A percentile compares a stretch with the other conserved stretches of the same genome.
Evolutionary conservation across 1,284 basidiomycete genomes (phyloP).

Genomic region (Microbotryum saponariae): DNA sequence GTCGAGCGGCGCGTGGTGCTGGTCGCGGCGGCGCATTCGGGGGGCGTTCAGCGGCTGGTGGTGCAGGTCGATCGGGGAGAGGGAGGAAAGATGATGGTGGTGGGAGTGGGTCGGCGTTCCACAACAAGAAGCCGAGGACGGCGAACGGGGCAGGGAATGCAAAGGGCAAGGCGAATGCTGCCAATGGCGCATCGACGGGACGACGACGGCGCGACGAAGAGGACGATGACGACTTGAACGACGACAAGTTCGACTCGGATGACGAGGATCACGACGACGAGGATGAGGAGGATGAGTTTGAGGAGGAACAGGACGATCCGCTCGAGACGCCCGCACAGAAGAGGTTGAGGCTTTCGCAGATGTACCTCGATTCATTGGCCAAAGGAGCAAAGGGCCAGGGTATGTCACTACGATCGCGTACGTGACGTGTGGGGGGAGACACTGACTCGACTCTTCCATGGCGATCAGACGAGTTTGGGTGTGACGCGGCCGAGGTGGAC

Average conservation of each 20-base stretch:
- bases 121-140: too few relatives aligned
- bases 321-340: constrained; percentile 86
- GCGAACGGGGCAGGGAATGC: too few relatives aligned
- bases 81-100: too few relatives aligned
- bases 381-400: constrained; percentile 57
- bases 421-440: too few relatives aligned
- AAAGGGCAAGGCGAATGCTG: too few relatives aligned
- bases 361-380: constrained; percentile 81
- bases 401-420: too few relatives aligned
- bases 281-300: constrained; percentile 16
- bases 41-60: too few relatives aligned
- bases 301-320: constrained; percentile 48
- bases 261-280: constrained; percentile 10
- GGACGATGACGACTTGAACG: constrained; percentile 26
- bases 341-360: constrained; percentile 75
- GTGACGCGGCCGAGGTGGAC: constrained; percentile 89
- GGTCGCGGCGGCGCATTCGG: too few relatives aligned
- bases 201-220: constrained; percentile 9
- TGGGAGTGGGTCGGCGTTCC: too few relatives aligned
- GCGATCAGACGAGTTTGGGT: constrained; percentile 47
- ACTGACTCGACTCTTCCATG: neutral
- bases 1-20: too few relatives aligned
- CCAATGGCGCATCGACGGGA: too few relatives aligned
- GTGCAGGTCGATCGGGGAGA: too few relatives aligned
- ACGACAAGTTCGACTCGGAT: constrained; percentile 26